These are phyloP conservation scores for Artemisia argyi DNA, from an alignment of 129 eudicot genomes.

Conservation along the genomic window DNA sequence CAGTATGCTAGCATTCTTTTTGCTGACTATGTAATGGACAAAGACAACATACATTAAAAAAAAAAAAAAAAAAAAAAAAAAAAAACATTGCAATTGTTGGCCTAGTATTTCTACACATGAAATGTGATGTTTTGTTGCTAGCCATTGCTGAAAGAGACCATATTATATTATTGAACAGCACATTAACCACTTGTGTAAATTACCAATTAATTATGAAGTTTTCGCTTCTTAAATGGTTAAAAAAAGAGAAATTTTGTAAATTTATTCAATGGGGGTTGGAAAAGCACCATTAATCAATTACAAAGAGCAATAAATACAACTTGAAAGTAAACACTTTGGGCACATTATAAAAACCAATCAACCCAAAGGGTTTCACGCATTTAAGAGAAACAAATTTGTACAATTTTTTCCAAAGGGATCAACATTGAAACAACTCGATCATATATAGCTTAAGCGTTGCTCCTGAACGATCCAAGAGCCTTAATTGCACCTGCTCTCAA, in stretches of 20 bases:
- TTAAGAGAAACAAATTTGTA: slow-evolving; percentile 17
- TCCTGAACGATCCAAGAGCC: slow-evolving; percentile 68
- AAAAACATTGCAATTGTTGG: no score
- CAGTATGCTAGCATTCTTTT: no score
- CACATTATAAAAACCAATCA: slow-evolving; percentile 10
- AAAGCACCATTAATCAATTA: slow-evolving; percentile 12
- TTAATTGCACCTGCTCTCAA: slow-evolving; percentile 61
- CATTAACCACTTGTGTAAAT: no score
- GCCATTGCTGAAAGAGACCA: no score
- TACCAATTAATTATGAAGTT: no score
- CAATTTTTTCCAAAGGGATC: slow-evolving; percentile 2
- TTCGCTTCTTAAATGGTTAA: no score
- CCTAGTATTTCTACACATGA: no score
- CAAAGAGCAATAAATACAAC: slow-evolving; percentile 8
- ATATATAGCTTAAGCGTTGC: slow-evolving; percentile 32
- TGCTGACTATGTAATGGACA: no score
- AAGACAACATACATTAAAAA: no score
- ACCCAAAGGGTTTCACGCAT: slow-evolving; percentile 9
- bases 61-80: no score
- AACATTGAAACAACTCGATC: background rate
- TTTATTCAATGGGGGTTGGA: background rate
- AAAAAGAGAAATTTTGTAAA: background rate
- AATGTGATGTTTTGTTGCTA: no score
- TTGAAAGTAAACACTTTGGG: slow-evolving; percentile 2
- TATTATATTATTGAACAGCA: no score